Base-by-base conservation (phyloP, 768 basidiomycete genomes). In the Naganishia vaughanmartiniae region DNA sequence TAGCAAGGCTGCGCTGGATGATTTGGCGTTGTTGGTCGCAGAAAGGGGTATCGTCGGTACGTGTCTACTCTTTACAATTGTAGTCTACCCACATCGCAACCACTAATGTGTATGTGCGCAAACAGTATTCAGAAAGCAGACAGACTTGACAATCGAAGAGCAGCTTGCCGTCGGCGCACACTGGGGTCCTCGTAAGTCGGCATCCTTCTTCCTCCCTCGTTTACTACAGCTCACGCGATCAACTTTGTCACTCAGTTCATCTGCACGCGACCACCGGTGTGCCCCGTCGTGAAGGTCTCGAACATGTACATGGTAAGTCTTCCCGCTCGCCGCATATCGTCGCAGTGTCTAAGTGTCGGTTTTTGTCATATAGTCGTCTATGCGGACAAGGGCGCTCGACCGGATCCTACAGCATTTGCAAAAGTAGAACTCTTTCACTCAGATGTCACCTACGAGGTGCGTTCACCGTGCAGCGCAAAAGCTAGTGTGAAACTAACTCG, bases 251-350 rank as follows among this genome's bases (percentile, higher is more conserved):
- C 12, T 26, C 57, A 58, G 57, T 91, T 55, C 90, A 93, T 80
- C 90, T 88, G 77, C 90, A 93, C 76, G 89, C 91, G 3, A 91
- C 89, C 2, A 91, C 90, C 12, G 89, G 89, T 0, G 84, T 92
- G 57, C 89, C 91, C 1, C 83, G 82, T 70, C 85, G 86, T 75
- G 87, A 84, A 21, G 90, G 90, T 19, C 70, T 78, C n/a, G 78
- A 81, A 53, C 79, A 81, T 70, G 78, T 81, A 24, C 79, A 80
- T 53, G 60, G 60, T 46, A 45, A 46, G 57, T 51, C 17, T n/a
- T 26, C n/a, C 34, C n/a, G 26, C 57, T 12, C n/a, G n/a, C 21
- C 7, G 11, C 21, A 4, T 12, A 4, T 9, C n/a, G 10, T 24
- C 39, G 6, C 10, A 21, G 5, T 36, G 3, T 12, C 24, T 30